Evolutionary conservation across 2,329 filamentous ascomycete species (phyloP).

Genomic region (Alternaria arbusti): DNA sequence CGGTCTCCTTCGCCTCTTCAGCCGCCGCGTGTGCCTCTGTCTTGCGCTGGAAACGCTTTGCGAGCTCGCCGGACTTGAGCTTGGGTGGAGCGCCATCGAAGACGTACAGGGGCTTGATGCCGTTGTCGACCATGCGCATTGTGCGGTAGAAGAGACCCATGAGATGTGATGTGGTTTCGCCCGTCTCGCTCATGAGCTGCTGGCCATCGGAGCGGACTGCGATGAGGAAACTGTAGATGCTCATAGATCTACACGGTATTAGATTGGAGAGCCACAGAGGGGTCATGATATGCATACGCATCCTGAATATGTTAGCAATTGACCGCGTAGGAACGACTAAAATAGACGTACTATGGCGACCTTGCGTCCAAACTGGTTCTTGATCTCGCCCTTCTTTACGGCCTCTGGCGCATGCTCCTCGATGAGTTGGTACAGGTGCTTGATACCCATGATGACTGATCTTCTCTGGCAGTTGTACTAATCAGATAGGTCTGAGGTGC

Average conservation of each 20-base stretch:
- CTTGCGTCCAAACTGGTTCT: constrained; percentile 97
- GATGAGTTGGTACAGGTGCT: constrained; percentile 57
- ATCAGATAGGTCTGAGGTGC: background rate
- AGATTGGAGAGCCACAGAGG: constrained; percentile 1
- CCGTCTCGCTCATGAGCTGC: constrained; percentile 91
- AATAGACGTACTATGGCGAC: constrained; percentile 81
- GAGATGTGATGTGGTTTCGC: constrained; percentile 95
- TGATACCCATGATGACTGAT: constrained; percentile 46
- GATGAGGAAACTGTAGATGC: constrained; percentile 98
- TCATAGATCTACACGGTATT: constrained; percentile 76
- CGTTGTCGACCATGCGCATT: constrained; percentile 96
- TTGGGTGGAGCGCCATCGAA: constrained; percentile 97
- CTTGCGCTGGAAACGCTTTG: constrained; percentile 95
- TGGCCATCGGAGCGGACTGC: constrained; percentile 96
- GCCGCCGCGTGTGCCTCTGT: constrained; percentile 87
- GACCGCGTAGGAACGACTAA: background rate
- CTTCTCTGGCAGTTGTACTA: background rate
- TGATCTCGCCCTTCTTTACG: constrained; percentile 96
- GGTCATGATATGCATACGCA: constrained; percentile 47
- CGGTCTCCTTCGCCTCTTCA: constrained; percentile 96
- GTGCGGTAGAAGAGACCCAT: constrained; percentile 99
- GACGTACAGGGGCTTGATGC: constrained; percentile 97
- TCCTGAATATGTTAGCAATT: constrained; percentile 48
- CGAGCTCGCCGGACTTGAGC: constrained; percentile 95
- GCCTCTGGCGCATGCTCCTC: constrained; percentile 90